Base-by-base conservation (phyloP, 352 stramenopile species). In the Phytopythium cucurbitacearum region DNA sequence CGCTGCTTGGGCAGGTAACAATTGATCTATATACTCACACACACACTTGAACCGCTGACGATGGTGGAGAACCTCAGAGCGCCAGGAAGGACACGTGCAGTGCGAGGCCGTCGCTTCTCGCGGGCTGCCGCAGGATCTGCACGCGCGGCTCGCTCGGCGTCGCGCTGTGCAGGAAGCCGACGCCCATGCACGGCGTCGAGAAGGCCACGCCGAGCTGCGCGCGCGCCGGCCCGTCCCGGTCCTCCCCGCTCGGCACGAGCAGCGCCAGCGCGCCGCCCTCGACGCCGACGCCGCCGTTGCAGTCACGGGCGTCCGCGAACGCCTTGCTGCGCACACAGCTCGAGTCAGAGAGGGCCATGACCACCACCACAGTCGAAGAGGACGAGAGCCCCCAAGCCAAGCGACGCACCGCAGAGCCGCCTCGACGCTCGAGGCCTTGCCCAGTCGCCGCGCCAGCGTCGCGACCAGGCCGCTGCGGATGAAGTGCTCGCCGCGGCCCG, bases 401-500 rank as follows among this genome's bases (percentile, higher is more conserved):
- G 7, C 13, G n/a, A 43, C 48, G 5, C 38, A 67, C 45, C 63
- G 57, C 5, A 84, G 15, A 32, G 40, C 61, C 35, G 49, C 40
- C 46, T 77, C 71, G 32, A 76, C 42, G 44, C 58, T 53, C 3
- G n/a, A 34, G 8, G 62, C 51, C 48, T 65, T 74, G 7, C 11
- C 32, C 13, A 87, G 43, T n/a, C 53, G 51, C 11, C 54, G 53
- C 3, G 64, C 47, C n/a, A 87, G 74, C 11, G 36, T 51, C 2
- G 50, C 34, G 5, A 76, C 56, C 12, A 89, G 70, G 3, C 65
- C 59, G 35, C 53, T 76, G n/a, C 70, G 75, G 7, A 87, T 62
- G 34, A 91, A 85, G 6, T 89, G 76, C 55, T 91, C 80, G n/a
- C 80, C 80, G 40, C 80, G 66, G 10, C 80, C 80, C 0, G 77